phyloP scores from a whole-genome alignment of 1,284 basidiomycete species.

The Boletus smithii region DNA sequence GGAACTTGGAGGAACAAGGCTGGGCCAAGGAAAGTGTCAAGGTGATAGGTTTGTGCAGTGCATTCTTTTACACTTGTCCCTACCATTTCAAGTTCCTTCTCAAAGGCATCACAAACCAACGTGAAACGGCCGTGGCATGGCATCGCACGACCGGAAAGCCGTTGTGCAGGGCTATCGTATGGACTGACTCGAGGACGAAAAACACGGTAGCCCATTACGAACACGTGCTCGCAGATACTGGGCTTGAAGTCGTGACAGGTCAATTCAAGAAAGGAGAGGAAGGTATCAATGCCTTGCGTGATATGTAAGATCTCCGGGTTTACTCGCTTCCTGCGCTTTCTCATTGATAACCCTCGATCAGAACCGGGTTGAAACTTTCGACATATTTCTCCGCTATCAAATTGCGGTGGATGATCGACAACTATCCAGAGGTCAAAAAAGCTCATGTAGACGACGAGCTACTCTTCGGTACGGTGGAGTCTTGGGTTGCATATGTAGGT shows the following conservation, averaged over 20 bases:
- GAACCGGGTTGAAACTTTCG: constrained; percentile 89
- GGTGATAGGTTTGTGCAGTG: constrained; percentile 71
- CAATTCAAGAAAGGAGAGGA: constrained; percentile 68
- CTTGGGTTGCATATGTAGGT: constrained; percentile 90
- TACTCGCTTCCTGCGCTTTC: not conserved
- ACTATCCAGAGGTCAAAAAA: constrained; percentile 73
- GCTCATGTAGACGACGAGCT: constrained; percentile 85
- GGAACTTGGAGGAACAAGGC: constrained; percentile 71
- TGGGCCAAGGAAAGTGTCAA: constrained; percentile 81
- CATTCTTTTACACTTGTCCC: constrained; percentile 12
- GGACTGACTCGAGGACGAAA: constrained; percentile 93
- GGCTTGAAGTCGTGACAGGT: constrained; percentile 72
- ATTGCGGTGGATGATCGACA: constrained; percentile 94
- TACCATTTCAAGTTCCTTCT: not conserved
- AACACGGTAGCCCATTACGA: constrained; percentile 78
- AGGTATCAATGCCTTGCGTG: constrained; percentile 61
- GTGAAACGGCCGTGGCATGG: constrained; percentile 96
- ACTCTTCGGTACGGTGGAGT: constrained; percentile 93
- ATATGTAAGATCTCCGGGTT: constrained; percentile 50
- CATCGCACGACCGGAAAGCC: constrained; percentile 86
- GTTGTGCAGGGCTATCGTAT: constrained; percentile 89
- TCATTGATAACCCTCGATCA: constrained; percentile 29
- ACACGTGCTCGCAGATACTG: constrained; percentile 67
- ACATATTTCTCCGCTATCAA: constrained; percentile 98
- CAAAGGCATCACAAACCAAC: constrained; percentile 93